Base-by-base conservation (phyloP, 495 filamentous ascomycete species). In the Hypoxylon subgilvum region DNA sequence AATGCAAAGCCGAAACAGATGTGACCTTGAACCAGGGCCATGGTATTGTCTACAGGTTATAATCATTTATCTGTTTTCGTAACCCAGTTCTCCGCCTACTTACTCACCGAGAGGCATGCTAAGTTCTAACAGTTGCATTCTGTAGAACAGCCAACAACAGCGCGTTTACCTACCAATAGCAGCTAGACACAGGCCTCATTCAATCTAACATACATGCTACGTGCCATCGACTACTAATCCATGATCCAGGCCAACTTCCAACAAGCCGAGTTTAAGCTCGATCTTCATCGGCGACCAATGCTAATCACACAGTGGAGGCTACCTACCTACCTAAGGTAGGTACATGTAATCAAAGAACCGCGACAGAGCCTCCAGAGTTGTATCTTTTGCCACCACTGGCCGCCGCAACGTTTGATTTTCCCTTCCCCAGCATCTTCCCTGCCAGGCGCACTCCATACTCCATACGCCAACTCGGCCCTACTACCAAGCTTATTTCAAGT, bases 71-170 rank as follows among this genome's bases (percentile, higher is more conserved):
- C n/a, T n/a, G n/a, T n/a, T n/a, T n/a, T n/a, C n/a, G n/a, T n/a
- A n/a, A n/a, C n/a, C n/a, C n/a, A n/a, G n/a, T n/a, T n/a, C n/a
- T n/a, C n/a, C n/a, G n/a, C n/a, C n/a, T n/a, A n/a, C n/a, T 22
- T 50, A 50, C 51, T 41, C 51, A 51, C 58, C 58, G 44, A 51
- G 22, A 45, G 44, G 27, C 13, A 45, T 21, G 57, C 50, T 5
- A 5, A 10, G 8, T 12, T 10, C 31, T 61, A 45, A 51, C 51
- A 10, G 51, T 40, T 25, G 44, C 45, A 61, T 55, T 44, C 45
- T 56, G 19, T 32, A 21, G 44, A 34, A 43, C 14, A 47, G 28
- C 30, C 17, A 18, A 57, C 45, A 13, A 17, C 19, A 27, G 32
- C 38, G 25, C 35, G 21, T 9, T 27, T 3, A 3, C 31, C 31